Evolutionary conservation across 805 yeast genomes (phyloP).

Genomic region (Starmerella vaccinii): DNA sequence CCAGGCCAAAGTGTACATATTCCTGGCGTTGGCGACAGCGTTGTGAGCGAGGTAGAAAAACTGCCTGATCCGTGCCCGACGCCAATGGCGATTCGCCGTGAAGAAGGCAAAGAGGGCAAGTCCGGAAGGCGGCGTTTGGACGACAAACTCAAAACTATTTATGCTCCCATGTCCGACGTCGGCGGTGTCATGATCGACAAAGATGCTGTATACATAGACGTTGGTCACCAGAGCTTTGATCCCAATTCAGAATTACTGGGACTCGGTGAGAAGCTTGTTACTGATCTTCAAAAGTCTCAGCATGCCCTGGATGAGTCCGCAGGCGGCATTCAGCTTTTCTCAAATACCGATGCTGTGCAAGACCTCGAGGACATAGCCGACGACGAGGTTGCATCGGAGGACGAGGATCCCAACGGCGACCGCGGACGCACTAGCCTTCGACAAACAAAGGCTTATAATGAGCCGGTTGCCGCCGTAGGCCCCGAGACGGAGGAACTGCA

Average conservation of each 20-base stretch:
- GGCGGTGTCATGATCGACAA: conserved; percentile 95
- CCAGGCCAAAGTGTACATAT: conserved; percentile 71
- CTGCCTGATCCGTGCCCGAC: conserved; percentile 99
- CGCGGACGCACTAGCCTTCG: conserved; percentile 27
- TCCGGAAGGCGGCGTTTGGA: conserved; percentile 79
- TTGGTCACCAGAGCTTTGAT: conserved; percentile 47
- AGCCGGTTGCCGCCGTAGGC: conserved; percentile 1
- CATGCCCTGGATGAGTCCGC: conserved; percentile 48
- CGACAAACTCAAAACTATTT: conserved; percentile 84
- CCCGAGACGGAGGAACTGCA: background rate
- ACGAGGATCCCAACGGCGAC: conserved; percentile 41
- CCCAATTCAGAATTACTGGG: conserved; percentile 45
- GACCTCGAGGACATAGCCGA: conserved; percentile 35
- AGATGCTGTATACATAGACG: conserved; percentile 92
- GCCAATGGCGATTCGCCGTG: conserved; percentile 76
- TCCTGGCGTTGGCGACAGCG: conserved; percentile 90
- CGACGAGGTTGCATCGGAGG: conserved; percentile 31
- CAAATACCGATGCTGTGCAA: conserved; percentile 45
- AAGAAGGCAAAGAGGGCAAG: conserved; percentile 48
- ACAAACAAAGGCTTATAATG: conserved; percentile 10
- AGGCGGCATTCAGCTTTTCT: conserved; percentile 67
- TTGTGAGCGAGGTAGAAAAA: conserved; percentile 67
- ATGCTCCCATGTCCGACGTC: conserved; percentile 99
- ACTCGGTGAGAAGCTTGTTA: conserved; percentile 77
- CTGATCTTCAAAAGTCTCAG: conserved; percentile 63